These are phyloP conservation scores for Annulohypoxylon moriforme DNA, from an alignment of 495 filamentous ascomycete genomes.

Conservation along the genomic window DNA sequence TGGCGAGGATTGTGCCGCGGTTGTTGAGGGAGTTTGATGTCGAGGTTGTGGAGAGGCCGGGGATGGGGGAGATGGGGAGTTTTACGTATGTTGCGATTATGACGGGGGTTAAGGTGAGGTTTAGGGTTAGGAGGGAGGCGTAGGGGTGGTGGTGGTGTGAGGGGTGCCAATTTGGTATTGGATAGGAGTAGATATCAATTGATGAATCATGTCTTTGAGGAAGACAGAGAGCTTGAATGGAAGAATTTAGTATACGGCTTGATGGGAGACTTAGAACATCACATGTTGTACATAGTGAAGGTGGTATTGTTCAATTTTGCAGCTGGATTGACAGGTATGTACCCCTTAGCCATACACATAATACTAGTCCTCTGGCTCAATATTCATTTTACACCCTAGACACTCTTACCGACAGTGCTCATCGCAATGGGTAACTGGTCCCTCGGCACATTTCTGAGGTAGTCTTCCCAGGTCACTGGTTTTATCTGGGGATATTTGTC, in stretches of 20 bases:
- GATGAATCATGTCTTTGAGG: no score
- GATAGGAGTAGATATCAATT: no score
- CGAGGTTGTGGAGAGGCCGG: conserved; percentile 44
- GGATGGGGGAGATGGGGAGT: conserved; percentile 44
- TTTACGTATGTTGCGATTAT: conserved; percentile 54
- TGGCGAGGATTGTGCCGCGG: conserved; percentile 70
- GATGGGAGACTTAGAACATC: no score
- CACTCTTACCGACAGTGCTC: not conserved
- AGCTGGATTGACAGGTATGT: not conserved
- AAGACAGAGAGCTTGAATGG: no score
- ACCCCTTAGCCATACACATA: not conserved
- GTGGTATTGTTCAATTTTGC: not conserved
- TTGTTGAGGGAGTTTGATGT: conserved; percentile 68
- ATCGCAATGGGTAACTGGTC: conserved; percentile 1
- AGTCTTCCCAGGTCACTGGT: conserved; percentile 46
- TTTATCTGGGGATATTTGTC: conserved; percentile 50
- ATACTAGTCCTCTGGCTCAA: not conserved
- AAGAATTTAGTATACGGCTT: no score
- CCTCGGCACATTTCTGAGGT: conserved; percentile 11
- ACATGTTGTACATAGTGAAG: no score
- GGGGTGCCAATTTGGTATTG: not conserved
- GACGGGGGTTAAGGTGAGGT: conserved; percentile 50
- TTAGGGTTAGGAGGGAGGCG: conserved; percentile 1
- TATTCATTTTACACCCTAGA: not conserved
- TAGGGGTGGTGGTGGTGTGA: not conserved